Conservation (phyloP, 345 rosid genomes). For the Microthlaspi erraticum region DNA sequence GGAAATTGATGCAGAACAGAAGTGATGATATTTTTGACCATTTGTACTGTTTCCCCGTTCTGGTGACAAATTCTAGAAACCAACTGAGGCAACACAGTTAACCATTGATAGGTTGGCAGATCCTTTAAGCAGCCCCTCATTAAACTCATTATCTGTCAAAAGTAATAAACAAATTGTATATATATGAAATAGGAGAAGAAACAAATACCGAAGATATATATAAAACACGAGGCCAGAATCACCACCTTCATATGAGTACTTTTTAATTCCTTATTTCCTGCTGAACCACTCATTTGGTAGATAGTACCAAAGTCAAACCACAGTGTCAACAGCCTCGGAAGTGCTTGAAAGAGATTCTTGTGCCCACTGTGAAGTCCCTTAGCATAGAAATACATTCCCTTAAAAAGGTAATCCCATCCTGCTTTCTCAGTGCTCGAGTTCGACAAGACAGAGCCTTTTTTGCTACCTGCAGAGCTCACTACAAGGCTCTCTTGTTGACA, state of each 20-base stretch:
- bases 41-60: slow-evolving; percentile 75
- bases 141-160: slow-evolving; percentile 76
- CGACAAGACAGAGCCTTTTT: slow-evolving; percentile 52
- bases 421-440: slow-evolving; percentile 60
- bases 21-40: slow-evolving; percentile 78
- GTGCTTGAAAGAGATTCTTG: slow-evolving; percentile 94
- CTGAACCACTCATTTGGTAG: slow-evolving; percentile 62
- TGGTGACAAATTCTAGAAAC: slow-evolving; percentile 99
- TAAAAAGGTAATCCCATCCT: slow-evolving; percentile 82
- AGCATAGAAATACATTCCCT: slow-evolving; percentile 83
- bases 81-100: slow-evolving; percentile 89
- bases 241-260: slow-evolving; percentile 73
- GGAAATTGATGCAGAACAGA: slow-evolving; percentile 91
- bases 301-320: slow-evolving; percentile 97
- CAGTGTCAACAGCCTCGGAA: slow-evolving; percentile 92
- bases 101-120: slow-evolving; percentile 95
- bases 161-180: background rate
- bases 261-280: slow-evolving; percentile 70
- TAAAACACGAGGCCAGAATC: slow-evolving; percentile 28
- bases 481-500: slow-evolving; percentile 84
- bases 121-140: slow-evolving; percentile 96
- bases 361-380: slow-evolving; percentile 96
- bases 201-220: background rate
- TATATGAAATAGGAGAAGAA: slow-evolving; percentile 25
- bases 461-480: slow-evolving; percentile 46